These are phyloP conservation scores for Mikania micrantha DNA, from an alignment of 129 eudicot species.

Conservation along the genomic window DNA sequence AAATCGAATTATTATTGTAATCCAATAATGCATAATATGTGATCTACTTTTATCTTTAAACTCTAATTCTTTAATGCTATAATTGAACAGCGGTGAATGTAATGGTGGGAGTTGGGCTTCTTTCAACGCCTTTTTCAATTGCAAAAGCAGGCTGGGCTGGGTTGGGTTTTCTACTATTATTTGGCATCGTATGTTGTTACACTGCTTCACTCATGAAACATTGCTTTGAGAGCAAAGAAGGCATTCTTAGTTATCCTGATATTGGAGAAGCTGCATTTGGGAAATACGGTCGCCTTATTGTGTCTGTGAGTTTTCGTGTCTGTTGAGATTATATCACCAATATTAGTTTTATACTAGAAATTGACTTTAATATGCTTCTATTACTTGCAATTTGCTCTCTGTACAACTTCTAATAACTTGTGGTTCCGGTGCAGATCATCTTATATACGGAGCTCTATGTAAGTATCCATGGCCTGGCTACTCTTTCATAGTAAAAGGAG, in stretches of 20 bases:
- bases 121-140: slow-evolving; percentile 75
- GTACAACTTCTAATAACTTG: slow-evolving; percentile 5
- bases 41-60: neutral
- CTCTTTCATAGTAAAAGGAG: neutral
- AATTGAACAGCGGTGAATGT: slow-evolving; percentile 58
- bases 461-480: slow-evolving; percentile 29
- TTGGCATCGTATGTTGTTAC: slow-evolving; percentile 70
- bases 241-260: slow-evolving; percentile 74
- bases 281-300: slow-evolving; percentile 69
- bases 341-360: neutral
- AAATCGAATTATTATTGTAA: neutral
- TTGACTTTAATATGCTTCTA: neutral
- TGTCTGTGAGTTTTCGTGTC: slow-evolving; percentile 57
- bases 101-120: slow-evolving; percentile 89
- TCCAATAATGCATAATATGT: neutral
- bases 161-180: slow-evolving; percentile 51
- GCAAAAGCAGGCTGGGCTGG: slow-evolving; percentile 89
- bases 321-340: neutral
- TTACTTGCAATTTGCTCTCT: neutral
- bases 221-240: slow-evolving; percentile 81
- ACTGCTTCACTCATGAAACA: slow-evolving; percentile 80
- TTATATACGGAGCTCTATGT: slow-evolving; percentile 88
- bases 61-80: slow-evolving; percentile 7
- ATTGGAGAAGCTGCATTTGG: slow-evolving; percentile 99
- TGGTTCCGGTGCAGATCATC: slow-evolving; percentile 59